Percentiles rank a stretch among this genome's conserved stretches.
phyloP scores from a whole-genome alignment of 2,329 filamentous ascomycete genomes.

The Aspergillus luchuensis region DNA sequence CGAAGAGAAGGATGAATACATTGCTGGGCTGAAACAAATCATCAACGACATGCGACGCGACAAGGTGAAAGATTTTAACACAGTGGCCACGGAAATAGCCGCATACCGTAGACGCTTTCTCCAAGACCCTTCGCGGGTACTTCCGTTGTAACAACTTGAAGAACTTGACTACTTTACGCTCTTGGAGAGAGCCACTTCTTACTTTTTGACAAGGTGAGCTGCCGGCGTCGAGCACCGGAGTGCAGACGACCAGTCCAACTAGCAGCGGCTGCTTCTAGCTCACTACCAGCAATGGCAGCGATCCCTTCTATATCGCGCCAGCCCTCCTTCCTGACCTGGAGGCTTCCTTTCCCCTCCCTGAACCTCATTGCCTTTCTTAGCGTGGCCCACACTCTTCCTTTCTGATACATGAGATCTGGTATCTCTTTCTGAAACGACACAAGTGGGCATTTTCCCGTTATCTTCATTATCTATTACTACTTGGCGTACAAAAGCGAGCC shows the following conservation, averaged over 20 bases:
- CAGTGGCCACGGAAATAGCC: conserved; percentile 52
- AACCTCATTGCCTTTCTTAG: conserved; percentile 14
- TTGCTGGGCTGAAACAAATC: conserved; percentile 50
- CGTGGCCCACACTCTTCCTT: conserved; percentile 15
- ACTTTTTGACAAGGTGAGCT: conserved; percentile 27
- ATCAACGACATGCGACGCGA: conserved; percentile 53
- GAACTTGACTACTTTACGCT: conserved; percentile 2
- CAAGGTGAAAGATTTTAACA: conserved; percentile 54
- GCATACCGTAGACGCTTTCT: conserved; percentile 55
- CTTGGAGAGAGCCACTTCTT: conserved; percentile 7
- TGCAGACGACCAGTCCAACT: neutral
- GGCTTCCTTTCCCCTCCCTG: conserved; percentile 8
- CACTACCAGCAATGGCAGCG: conserved; percentile 13
- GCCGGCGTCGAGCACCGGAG: conserved; percentile 11
- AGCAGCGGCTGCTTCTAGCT: neutral
- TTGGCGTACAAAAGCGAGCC: conserved; percentile 24
- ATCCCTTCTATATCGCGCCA: conserved; percentile 4
- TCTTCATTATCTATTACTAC: conserved; percentile 21
- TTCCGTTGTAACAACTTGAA: conserved; percentile 45
- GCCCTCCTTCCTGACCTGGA: conserved; percentile 8
- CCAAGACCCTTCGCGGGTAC: conserved; percentile 48
- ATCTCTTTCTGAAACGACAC: conserved; percentile 11
- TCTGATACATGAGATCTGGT: conserved; percentile 8
- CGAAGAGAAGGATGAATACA: conserved; percentile 48
- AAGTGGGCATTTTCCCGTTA: conserved; percentile 12